These are phyloP conservation scores for Hydrangea macrophylla DNA, from an alignment of 148 eudicot species.

Conservation along the genomic window DNA sequence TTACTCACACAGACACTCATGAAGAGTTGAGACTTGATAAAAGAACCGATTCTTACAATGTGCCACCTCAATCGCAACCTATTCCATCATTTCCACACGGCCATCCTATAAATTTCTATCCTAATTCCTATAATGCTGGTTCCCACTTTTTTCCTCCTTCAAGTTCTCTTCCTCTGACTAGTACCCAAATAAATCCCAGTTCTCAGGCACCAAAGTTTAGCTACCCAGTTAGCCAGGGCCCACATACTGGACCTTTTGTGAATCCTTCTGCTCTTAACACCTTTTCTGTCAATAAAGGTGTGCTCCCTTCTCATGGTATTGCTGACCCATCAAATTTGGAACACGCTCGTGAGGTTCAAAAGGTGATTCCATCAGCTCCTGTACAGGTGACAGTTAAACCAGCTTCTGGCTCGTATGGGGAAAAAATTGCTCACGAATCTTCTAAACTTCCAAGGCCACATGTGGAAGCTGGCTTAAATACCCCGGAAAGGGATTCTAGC, in stretches of 20 bases:
- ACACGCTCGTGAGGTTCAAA: slow-evolving; percentile 15
- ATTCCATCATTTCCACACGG: slow-evolving; percentile 36
- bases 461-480: slow-evolving; percentile 18
- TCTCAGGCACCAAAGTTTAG: slow-evolving; percentile 57
- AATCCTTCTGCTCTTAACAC: slow-evolving; percentile 30
- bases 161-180: slow-evolving; percentile 42
- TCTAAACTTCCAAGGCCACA: slow-evolving; percentile 3
- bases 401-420: slow-evolving; percentile 26
- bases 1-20: slow-evolving; percentile 83
- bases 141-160: slow-evolving; percentile 32
- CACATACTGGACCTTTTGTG: slow-evolving; percentile 23
- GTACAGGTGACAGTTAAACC: slow-evolving; percentile 51
- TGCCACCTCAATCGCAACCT: slow-evolving; percentile 59
- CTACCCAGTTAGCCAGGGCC: slow-evolving; percentile 49
- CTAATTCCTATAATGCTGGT: slow-evolving; percentile 39
- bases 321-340: slow-evolving; percentile 29
- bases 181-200: slow-evolving; percentile 36
- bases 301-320: slow-evolving; percentile 10
- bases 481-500: slow-evolving; percentile 27
- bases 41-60: slow-evolving; percentile 27
- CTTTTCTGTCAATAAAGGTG: slow-evolving; percentile 20
- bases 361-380: slow-evolving; percentile 18
- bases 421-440: slow-evolving; percentile 27
- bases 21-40: slow-evolving; percentile 80
- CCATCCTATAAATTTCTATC: slow-evolving; percentile 45